phyloP scores from a whole-genome alignment of 176 grass and related monocot genomes.

The Rhynchospora breviuscula region DNA sequence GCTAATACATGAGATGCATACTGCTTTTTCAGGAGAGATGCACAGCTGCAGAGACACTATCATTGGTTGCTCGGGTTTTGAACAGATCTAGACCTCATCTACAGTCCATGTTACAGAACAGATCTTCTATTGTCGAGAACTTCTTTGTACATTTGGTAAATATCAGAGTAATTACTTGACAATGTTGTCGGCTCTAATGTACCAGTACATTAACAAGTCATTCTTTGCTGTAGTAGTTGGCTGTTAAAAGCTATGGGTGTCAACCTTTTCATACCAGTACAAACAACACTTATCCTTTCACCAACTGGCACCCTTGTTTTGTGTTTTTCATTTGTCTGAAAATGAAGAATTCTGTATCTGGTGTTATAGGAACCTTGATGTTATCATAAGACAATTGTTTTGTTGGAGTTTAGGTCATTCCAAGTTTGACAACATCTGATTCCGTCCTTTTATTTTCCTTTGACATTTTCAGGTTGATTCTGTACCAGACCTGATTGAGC shows the following conservation, averaged over 20 bases:
- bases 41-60: conserved; percentile 81
- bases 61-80: conserved; percentile 80
- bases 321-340: not conserved
- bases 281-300: not conserved
- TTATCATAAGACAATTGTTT: not conserved
- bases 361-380: not conserved
- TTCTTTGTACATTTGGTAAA: conserved; percentile 78
- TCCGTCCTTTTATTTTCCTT: conserved; percentile 11
- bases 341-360: not conserved
- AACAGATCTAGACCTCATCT: conserved; percentile 81
- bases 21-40: conserved; percentile 71
- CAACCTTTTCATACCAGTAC: no score
- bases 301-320: not conserved
- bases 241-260: no score
- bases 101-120: conserved; percentile 65
- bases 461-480: conserved; percentile 70
- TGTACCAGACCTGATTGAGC: conserved; percentile 75
- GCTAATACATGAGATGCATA: not conserved
- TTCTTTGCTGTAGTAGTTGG: no score
- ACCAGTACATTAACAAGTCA: no score
- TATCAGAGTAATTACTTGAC: conserved; percentile 12
- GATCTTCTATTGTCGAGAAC: conserved; percentile 66
- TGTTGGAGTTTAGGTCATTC: not conserved
- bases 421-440: conserved; percentile 12
- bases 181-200: not conserved